Evolutionary conservation across 1,284 basidiomycete species (phyloP).

Genomic region (Apiotrichum siamense): DNA sequence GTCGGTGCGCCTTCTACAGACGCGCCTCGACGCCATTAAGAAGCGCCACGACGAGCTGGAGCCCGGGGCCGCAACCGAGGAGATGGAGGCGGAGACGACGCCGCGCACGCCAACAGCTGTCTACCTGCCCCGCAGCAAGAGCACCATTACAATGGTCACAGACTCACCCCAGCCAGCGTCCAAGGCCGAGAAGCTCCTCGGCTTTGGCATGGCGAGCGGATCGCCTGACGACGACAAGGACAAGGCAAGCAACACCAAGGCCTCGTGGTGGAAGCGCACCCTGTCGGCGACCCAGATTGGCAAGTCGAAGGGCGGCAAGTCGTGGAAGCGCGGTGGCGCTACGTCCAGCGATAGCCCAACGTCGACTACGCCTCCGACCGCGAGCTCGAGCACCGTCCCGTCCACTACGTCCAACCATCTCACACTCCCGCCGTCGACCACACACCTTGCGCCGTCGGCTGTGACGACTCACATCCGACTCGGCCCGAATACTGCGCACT

Average conservation of each 20-base stretch:
- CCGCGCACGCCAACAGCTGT: slow-evolving; percentile 20
- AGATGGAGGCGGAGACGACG: slow-evolving; percentile 2
- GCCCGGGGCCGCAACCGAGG: slow-evolving; percentile 20
- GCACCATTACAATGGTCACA: slow-evolving; percentile 48
- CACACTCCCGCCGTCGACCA: background rate
- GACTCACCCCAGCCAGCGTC: slow-evolving; percentile 29
- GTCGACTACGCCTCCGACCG: too few species aligned
- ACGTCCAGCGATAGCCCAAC: background rate
- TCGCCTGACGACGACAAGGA: slow-evolving; percentile 11
- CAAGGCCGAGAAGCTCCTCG: slow-evolving; percentile 39
- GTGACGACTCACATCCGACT: background rate
- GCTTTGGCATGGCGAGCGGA: slow-evolving; percentile 25
- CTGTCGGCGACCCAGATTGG: slow-evolving; percentile 1
- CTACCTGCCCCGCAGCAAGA: slow-evolving; percentile 33
- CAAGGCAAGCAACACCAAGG: slow-evolving; percentile 3
- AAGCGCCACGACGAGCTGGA: slow-evolving; percentile 50
- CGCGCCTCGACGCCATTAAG: slow-evolving; percentile 49
- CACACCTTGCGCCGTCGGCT: background rate
- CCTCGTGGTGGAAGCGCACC: slow-evolving; percentile 19
- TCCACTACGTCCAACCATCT: background rate
- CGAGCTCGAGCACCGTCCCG: background rate
- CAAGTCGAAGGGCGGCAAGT: slow-evolving; percentile 3
- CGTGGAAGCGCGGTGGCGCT: background rate
- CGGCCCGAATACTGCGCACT: background rate
- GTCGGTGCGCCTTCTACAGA: slow-evolving; percentile 49